A percentile compares a stretch with the other conserved stretches of the same genome.
Conservation (phyloP, 2,329 filamentous ascomycete species). For the Sporothrix schenckii region DNA sequence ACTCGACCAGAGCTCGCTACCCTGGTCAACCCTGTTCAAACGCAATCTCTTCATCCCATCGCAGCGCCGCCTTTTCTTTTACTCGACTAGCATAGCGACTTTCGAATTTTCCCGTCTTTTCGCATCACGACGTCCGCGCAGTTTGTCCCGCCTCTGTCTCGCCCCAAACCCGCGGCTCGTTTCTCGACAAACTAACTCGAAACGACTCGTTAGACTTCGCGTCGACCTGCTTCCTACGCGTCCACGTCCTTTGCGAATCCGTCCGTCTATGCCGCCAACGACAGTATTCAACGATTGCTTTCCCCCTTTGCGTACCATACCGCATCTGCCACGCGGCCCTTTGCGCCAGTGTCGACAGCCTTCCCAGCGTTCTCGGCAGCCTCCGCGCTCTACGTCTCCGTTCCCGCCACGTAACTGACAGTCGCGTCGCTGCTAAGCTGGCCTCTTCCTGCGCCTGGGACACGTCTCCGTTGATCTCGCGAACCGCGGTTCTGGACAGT, state of each 20-base stretch:
- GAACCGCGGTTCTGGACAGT: neutral
- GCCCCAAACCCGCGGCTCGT: neutral
- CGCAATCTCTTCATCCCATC: neutral
- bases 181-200: neutral
- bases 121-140: neutral
- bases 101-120: neutral
- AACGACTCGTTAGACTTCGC: neutral
- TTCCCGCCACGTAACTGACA: neutral
- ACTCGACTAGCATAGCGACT: conserved; percentile 11
- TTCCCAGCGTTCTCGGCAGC: neutral
- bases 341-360: conserved; percentile 14
- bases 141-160: neutral
- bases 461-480: conserved; percentile 3
- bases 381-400: neutral
- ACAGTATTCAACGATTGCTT: conserved; percentile 14
- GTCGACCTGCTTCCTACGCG: neutral
- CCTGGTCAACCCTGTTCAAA: neutral
- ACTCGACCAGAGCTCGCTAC: conserved; percentile 10
- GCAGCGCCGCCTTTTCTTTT: neutral
- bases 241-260: neutral
- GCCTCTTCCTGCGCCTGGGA: conserved; percentile 24
- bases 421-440: conserved; percentile 24
- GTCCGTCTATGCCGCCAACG: conserved; percentile 28
- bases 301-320: neutral
- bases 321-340: conserved; percentile 22